Evolutionary conservation across 2,329 filamentous ascomycete genomes (phyloP).

Genomic region (Apiospora arundinis): DNA sequence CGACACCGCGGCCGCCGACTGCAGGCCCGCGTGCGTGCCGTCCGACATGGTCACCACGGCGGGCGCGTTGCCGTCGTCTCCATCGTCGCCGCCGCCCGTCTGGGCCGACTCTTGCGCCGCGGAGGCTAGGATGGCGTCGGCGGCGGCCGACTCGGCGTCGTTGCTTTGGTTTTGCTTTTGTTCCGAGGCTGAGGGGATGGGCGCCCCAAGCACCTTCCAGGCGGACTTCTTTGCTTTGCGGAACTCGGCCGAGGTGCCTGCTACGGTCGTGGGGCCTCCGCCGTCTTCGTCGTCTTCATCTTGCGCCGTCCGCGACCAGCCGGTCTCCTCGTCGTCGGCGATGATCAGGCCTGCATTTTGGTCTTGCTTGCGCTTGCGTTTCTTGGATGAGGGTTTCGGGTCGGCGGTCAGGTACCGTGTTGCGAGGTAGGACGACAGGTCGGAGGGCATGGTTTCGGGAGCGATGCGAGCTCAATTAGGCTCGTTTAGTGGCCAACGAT

Average conservation of each 20-base stretch:
- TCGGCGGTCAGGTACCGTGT: conserved; percentile 81
- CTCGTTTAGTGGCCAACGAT: neutral
- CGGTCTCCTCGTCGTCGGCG: conserved; percentile 65
- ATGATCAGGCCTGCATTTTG: conserved; percentile 62
- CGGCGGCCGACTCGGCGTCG: conserved; percentile 64
- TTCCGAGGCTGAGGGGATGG: conserved; percentile 32
- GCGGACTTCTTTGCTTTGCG: conserved; percentile 77
- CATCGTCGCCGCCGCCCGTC: conserved; percentile 53
- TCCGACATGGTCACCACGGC: conserved; percentile 75
- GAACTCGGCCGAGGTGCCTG: conserved; percentile 66
- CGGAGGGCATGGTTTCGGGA: conserved; percentile 54
- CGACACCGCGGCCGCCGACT: conserved; percentile 80
- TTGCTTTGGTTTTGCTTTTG: conserved; percentile 27
- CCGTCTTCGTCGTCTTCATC: conserved; percentile 60
- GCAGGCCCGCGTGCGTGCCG: conserved; percentile 85
- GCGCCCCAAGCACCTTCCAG: conserved; percentile 75
- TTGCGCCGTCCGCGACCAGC: conserved; percentile 56
- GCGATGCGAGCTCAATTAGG: neutral
- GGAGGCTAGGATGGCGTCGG: conserved; percentile 78
- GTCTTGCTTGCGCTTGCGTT: conserved; percentile 57
- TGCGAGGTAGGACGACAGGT: conserved; percentile 85
- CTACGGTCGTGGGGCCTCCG: conserved; percentile 56
- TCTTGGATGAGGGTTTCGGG: conserved; percentile 59
- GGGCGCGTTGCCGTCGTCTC: conserved; percentile 49
- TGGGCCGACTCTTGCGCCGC: conserved; percentile 72